These are phyloP conservation scores for Tylopilus intermedius DNA, from an alignment of 768 basidiomycete species.

Conservation along the genomic window DNA sequence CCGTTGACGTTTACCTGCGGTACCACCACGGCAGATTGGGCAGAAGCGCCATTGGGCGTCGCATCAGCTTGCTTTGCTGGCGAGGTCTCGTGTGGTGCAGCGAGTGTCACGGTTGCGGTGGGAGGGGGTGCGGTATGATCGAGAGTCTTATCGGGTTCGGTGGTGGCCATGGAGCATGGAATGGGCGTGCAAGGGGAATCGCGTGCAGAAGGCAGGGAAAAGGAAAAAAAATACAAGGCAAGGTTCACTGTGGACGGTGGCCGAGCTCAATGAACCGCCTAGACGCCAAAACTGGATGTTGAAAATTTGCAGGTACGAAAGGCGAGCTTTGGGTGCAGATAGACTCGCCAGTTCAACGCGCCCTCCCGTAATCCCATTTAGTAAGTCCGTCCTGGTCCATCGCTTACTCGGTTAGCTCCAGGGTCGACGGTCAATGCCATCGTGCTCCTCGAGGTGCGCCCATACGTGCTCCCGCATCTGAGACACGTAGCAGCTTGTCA, in stretches of 20 bases:
- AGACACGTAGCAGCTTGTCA: slow-evolving; percentile 4
- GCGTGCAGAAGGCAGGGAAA: slow-evolving; percentile 2
- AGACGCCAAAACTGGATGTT: slow-evolving; percentile 15
- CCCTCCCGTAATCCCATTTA: slow-evolving; percentile 27
- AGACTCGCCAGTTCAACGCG: slow-evolving; percentile 3
- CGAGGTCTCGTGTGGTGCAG: slow-evolving; percentile 4
- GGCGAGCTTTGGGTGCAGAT: slow-evolving; percentile 22
- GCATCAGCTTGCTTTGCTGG: slow-evolving; percentile 8
- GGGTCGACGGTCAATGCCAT: not conserved
- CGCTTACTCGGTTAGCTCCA: slow-evolving; percentile 16
- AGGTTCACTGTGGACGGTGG: not conserved
- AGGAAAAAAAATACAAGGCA: slow-evolving; percentile 22
- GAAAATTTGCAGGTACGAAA: slow-evolving; percentile 26
- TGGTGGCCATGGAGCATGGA: slow-evolving; percentile 20
- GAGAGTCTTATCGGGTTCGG: slow-evolving; percentile 22
- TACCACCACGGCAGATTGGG: slow-evolving; percentile 19
- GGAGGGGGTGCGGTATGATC: slow-evolving; percentile 19
- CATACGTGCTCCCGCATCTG: not conserved
- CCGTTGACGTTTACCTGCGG: slow-evolving; percentile 35
- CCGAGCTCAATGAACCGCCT: not conserved
- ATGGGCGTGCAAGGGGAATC: slow-evolving; percentile 7
- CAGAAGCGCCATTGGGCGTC: slow-evolving; percentile 10
- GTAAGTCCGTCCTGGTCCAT: slow-evolving; percentile 12
- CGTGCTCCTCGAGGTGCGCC: not conserved
- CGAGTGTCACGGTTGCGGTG: not conserved